Percentiles rank a stretch among this genome's conserved stretches.
phyloP scores from a whole-genome alignment of 306 rosid species.

The Prunus persica region Prunus_persica_NCBIv2 NC_034011.1:6598501-6599000 shows the following conservation, averaged over 20 bases:
- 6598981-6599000: neutral
- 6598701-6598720: neutral
- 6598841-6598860: neutral
- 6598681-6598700: neutral
- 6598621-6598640: neutral
- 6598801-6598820: neutral
- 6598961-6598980: neutral
- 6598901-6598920: neutral
- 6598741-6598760: neutral
- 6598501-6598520: slow-evolving; percentile 98
- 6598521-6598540: slow-evolving; percentile 93
- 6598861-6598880: neutral
- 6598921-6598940: neutral
- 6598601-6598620: neutral
- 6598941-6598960: neutral
- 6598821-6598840: neutral
- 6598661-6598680: slow-evolving; percentile 1
- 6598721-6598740: neutral
- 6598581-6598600: slow-evolving; percentile 64
- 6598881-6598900: neutral
- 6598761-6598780: neutral
- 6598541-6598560: slow-evolving; percentile 89
- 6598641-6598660: slow-evolving; percentile 14
- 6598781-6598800: neutral
- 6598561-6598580: slow-evolving; percentile 85